These are phyloP conservation scores for Mrakia frigida DNA, from an alignment of 768 basidiomycete species.

Conservation along the genomic window DNA sequence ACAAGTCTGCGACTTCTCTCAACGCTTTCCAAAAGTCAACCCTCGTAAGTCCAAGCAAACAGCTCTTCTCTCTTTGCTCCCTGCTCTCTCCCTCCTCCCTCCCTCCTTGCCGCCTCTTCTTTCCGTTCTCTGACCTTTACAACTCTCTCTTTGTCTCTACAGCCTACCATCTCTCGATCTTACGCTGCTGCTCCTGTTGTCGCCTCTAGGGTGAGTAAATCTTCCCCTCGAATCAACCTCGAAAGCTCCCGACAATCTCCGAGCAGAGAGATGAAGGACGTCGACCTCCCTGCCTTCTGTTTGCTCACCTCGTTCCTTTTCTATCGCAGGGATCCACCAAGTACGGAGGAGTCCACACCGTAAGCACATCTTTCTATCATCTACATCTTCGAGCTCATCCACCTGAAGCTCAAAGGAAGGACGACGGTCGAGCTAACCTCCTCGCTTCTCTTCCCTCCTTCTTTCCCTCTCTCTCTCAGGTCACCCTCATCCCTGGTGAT, in stretches of 20 bases:
- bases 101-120: background rate
- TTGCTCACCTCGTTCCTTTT: background rate
- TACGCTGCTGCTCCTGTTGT: constrained; percentile 26
- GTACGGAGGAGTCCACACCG: constrained; percentile 89
- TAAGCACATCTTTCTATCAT: constrained; percentile 45
- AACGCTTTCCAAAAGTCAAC: constrained; percentile 24
- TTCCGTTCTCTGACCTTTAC: background rate
- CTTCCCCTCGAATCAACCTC: background rate
- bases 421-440: background rate
- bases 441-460: background rate
- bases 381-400: background rate
- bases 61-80: background rate
- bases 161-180: constrained; percentile 22
- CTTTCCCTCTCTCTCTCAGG: constrained; percentile 49
- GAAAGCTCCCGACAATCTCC: background rate
- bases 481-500: constrained; percentile 96
- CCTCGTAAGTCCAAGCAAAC: background rate
- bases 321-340: constrained; percentile 65
- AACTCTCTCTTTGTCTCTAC: background rate
- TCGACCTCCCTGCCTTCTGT: background rate
- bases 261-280: background rate
- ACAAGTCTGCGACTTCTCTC: background rate
- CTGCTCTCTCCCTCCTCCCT: background rate
- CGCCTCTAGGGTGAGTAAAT: constrained; percentile 5
- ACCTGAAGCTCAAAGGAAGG: background rate